Conservation (phyloP, 306 rosid genomes). For the Amphicarpaea edgeworthii region DNA sequence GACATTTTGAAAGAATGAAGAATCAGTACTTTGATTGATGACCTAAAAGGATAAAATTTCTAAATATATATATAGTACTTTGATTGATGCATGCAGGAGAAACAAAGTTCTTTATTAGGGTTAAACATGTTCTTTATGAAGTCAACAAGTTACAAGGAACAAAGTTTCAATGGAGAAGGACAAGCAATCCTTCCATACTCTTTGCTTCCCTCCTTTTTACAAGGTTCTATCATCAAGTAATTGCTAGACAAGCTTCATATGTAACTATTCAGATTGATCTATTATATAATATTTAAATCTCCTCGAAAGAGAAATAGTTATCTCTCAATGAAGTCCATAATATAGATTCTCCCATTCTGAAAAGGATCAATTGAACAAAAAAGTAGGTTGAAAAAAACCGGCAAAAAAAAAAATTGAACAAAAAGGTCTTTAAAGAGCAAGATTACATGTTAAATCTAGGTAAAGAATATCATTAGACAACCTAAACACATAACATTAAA, state of each 20-base stretch:
- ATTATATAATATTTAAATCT: no score
- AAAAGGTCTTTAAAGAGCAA: constrained; percentile 5
- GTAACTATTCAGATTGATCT: background rate
- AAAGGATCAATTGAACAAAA: no score
- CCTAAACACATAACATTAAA: constrained; percentile 21
- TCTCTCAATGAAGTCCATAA: no score
- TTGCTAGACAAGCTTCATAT: background rate
- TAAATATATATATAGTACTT: background rate
- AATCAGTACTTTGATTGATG: constrained; percentile 4
- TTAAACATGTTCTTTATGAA: constrained; percentile 5
- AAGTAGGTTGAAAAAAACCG: no score
- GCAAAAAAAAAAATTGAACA: background rate
- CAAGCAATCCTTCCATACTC: background rate
- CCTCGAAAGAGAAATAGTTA: no score
- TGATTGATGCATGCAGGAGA: constrained; percentile 6
- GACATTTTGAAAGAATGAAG: background rate
- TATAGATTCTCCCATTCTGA: no score
- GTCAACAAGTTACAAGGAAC: background rate
- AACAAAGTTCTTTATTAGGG: no score
- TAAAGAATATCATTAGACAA: constrained; percentile 18
- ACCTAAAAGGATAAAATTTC: background rate
- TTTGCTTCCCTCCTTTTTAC: background rate
- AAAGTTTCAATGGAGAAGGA: background rate
- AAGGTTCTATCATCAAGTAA: background rate
- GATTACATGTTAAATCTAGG: constrained; percentile 20